Conservation (phyloP, 495 filamentous ascomycete species). For the Aspergillus conjunctus region DNA sequence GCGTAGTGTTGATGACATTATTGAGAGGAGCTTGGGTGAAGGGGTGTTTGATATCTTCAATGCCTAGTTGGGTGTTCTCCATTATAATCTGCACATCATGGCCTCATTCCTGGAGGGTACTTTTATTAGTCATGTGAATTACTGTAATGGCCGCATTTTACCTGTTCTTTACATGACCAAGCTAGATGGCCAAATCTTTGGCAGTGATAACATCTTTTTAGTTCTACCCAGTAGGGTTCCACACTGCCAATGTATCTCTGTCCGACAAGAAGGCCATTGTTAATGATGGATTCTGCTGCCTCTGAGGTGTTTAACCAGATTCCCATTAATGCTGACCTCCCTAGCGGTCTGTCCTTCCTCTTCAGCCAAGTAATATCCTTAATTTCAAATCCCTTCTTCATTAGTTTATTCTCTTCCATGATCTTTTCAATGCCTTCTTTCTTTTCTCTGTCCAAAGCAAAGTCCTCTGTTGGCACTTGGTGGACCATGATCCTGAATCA, state of each 20-base stretch:
- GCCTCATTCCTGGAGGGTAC: conserved; percentile 27
- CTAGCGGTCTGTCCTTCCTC: conserved; percentile 23
- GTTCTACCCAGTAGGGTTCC: conserved; percentile 25
- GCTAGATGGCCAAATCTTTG: conserved; percentile 34
- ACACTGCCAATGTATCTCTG: conserved; percentile 27
- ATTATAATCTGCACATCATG: conserved; percentile 28
- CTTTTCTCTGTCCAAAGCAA: conserved; percentile 19
- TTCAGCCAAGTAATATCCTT: conserved; percentile 31
- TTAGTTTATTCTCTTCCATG: conserved; percentile 29
- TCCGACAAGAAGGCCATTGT: conserved; percentile 28
- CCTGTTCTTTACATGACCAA: conserved; percentile 35
- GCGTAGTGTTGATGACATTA: conserved; percentile 30
- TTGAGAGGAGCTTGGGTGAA: conserved; percentile 15
- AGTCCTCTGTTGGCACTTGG: conserved; percentile 28
- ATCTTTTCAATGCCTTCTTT: conserved; percentile 26
- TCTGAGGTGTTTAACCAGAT: conserved; percentile 30
- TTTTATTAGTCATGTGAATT: conserved; percentile 22
- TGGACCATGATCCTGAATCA: too few species aligned
- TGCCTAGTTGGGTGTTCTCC: conserved; percentile 29
- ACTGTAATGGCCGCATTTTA: conserved; percentile 32
- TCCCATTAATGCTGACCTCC: conserved; percentile 24
- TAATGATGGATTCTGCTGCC: conserved; percentile 26
- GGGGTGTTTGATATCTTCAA: conserved; percentile 17
- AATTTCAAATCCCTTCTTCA: conserved; percentile 23
- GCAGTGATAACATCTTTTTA: conserved; percentile 31